Evolutionary conservation across 2,329 filamentous ascomycete species (phyloP), one percentile per base, ranked within the genome.

Genomic region (Fonsecaea monophora): DNA sequence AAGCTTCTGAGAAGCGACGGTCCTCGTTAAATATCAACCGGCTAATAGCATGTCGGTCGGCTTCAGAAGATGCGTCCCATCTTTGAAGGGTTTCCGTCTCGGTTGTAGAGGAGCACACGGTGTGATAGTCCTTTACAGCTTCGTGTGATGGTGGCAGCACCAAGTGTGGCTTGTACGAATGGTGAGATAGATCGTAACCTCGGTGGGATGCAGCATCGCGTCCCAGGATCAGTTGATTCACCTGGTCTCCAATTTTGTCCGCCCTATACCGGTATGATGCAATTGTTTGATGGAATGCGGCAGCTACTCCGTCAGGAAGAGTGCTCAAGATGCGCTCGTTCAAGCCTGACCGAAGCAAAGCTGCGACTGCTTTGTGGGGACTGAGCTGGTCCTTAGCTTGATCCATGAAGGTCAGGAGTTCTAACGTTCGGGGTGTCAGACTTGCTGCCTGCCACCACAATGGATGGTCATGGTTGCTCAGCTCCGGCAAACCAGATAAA

Each of bases 11-110:
- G 63, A 96, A 89, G 40, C 95, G 89, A 67, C 93, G 88, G 74
- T 99, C 95, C 71, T 98, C 93, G 67, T 89, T 90, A 84, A 98
- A 99, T 34, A 99, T 89, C 8, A 95, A 83, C 60, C 89, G 88
- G 35, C 95, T 96, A 7, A 98, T 88, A 9, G 89, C 86, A 77
- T 94, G 89, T 34, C 93, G 88, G 74, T 97, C 92, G 37, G 90
- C 90, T 76, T 95, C 94, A 63, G 92, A 90, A 5, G 90, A 90
- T 55, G 92, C 92, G 70, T 95, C 90, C 62, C 90, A 88, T 0
- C 88, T 85, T 53, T 86, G 85, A 53, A 82, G 78, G 8, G 76
- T 72, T 69, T 84, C 83, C 13, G 78, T 77, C 50, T 85, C 83
- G 35, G 83, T 73, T 3, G 82, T 78, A 30, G 80, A 81, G 38